These are phyloP conservation scores for Aspergillus sclerotiicarbonarius DNA, from an alignment of 495 filamentous ascomycete species.

Conservation along the genomic window DNA sequence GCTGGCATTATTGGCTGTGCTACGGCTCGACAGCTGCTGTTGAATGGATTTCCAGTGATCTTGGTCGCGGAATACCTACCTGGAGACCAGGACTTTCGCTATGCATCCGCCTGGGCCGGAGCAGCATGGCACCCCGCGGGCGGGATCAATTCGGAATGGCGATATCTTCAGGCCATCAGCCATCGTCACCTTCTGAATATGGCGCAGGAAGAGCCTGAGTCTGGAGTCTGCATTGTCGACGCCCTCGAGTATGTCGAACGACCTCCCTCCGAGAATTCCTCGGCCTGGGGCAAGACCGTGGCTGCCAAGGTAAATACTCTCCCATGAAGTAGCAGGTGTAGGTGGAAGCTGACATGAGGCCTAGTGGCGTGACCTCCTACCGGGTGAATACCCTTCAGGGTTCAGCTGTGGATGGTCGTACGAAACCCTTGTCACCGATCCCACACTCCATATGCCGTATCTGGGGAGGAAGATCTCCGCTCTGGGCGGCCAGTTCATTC, in stretches of 20 bases:
- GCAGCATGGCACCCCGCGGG: slow-evolving; percentile 46
- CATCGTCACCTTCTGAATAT: slow-evolving; percentile 40
- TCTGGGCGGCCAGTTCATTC: slow-evolving; percentile 39
- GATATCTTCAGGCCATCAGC: slow-evolving; percentile 39
- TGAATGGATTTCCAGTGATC: slow-evolving; percentile 37
- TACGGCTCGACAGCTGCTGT: slow-evolving; percentile 36
- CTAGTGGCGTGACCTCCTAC: slow-evolving; percentile 38
- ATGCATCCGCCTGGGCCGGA: slow-evolving; percentile 47
- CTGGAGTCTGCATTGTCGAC: slow-evolving; percentile 40
- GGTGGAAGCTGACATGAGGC: slow-evolving; percentile 1
- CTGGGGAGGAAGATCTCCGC: slow-evolving; percentile 28
- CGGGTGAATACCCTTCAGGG: slow-evolving; percentile 35
- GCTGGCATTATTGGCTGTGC: slow-evolving; percentile 47
- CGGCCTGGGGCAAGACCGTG: slow-evolving; percentile 40
- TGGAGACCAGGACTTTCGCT: slow-evolving; percentile 40
- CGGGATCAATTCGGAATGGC: slow-evolving; percentile 38
- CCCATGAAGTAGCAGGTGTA: not conserved
- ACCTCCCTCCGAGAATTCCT: slow-evolving; percentile 33
- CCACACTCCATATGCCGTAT: slow-evolving; percentile 43
- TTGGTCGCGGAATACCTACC: slow-evolving; percentile 44
- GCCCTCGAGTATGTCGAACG: slow-evolving; percentile 40
- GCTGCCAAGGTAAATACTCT: slow-evolving; percentile 33
- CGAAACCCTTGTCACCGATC: slow-evolving; percentile 41
- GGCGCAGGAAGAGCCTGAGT: slow-evolving; percentile 35
- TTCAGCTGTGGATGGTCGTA: slow-evolving; percentile 43